Base-by-base conservation (phyloP, 2,329 filamentous ascomycete species). In the Paradendryphiella salina region DNA sequence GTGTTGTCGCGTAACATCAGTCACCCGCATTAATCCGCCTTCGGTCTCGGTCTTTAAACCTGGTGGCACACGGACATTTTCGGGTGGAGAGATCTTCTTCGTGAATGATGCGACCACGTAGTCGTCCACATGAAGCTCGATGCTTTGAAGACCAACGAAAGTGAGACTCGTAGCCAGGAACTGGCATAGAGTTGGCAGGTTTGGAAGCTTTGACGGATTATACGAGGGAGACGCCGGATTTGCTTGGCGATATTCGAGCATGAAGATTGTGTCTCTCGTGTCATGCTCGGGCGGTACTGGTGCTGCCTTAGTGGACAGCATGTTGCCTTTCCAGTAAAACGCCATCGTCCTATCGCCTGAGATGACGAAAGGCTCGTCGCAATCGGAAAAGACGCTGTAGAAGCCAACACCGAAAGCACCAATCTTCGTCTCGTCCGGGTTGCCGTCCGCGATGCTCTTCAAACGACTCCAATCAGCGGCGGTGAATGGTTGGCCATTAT, bases 261-360 rank as follows among this genome's bases (percentile, higher is more conserved):
- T 86, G 69, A 99, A 99, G n/a, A 87, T 88, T 2, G 95, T 99
- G 63, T 93, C 84, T 26, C 79, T 78, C 47, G 80, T 87, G 13
- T 80, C 76, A 65, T 90, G 81, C 18, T 83, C 83, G 37, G 84
- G 79, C 1, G 88, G 85, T 6, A 96, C 76, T 60, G 86, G 85
- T 17, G 94, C 81, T 61, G 90, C 89, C 64, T 92, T 88, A 18
- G 95, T 99, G 71, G 96, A 97, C 1, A 99, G 81, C 4, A 90
- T 90, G 72, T 97, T 97, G n/a, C 89, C 92, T 73, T 96, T 97
- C 95, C 94, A 99, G 77, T 96, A 99, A 69, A 99, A 99, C 0
- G 93, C 93, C 90, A 99, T 96, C 31, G 91, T 92, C 74, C 96
- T 87, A 56, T 82, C 84, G 0, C 94, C 94, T 0, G 93, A 97